Base-by-base conservation (phyloP, 441 rosid species). In the Populus trichocarpa region DNA sequence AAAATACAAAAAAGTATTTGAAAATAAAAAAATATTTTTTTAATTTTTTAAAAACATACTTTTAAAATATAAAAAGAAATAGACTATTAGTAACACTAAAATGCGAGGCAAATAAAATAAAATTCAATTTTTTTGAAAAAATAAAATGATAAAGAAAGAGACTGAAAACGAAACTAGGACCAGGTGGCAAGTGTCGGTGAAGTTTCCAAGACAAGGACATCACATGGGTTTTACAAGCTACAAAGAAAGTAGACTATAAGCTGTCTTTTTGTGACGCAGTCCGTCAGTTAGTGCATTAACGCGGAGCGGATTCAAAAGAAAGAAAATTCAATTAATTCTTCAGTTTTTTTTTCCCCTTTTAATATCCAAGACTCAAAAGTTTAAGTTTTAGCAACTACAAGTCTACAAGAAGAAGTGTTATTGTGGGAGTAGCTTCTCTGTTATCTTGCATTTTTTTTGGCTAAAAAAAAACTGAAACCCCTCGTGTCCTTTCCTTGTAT, bases 151-250 rank as follows among this genome's bases (percentile, higher is more conserved):
- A n/a, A 10, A 8, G 30, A 2, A 73, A 61, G 9, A 38, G 14
- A 38, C 8, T 23, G 22, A 8, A 26, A 25, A 23, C 13, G 30
- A 11, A 35, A 20, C 22, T 8, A 50, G 72, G 30, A 14, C 38
- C 38, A 35, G 50, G 25, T n/a, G 63, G 12, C 72, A 79, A 61
- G 69, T 67, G 77, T 73, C 74, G 81, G 77, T 69, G 81, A 36
- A 26, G 42, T 6, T 73, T 35, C 40, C 36, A 63, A 30, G 75
- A 65, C 75, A 71, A n/a, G 25, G 6, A 63, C 53, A 22, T 78
- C 76, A 66, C 75, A 23, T 78, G 80, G 33, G 57, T 67, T n/a
- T 50, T 35, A 66, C 73, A 23, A 63, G 66, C 12, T 10, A 63
- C 28, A 30, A 25, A 5, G 11, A 67, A 67, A 67, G 10, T 30